These are phyloP conservation scores for Domatiomyces catenatus DNA, from an alignment of 2,329 filamentous ascomycete species.

Conservation along the genomic window DNA sequence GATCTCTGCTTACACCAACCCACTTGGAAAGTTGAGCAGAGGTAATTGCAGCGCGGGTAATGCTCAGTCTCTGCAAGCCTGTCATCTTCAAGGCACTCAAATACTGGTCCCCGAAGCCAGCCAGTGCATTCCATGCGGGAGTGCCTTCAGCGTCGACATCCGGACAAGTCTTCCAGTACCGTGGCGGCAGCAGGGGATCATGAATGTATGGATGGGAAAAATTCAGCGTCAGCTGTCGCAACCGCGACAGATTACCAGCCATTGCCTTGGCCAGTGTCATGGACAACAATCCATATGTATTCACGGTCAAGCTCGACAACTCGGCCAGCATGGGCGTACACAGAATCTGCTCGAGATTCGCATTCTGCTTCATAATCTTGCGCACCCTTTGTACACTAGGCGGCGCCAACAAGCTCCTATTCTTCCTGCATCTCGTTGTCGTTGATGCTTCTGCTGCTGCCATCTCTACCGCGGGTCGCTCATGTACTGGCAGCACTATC, in stretches of 20 bases:
- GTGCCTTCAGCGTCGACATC: conserved; percentile 12
- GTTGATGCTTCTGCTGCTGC: no score
- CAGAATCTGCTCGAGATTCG: conserved; percentile 6
- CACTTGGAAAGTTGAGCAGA: conserved; percentile 22
- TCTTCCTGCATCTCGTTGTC: background rate
- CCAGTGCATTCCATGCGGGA: conserved; percentile 21
- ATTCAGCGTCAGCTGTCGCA: conserved; percentile 22
- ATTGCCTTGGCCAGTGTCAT: conserved; percentile 21
- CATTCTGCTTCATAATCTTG: conserved; percentile 10
- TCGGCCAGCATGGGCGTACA: conserved; percentile 2
- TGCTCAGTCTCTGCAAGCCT: conserved; percentile 19
- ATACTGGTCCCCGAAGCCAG: conserved; percentile 18
- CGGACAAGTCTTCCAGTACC: conserved; percentile 20
- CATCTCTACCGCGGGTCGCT: background rate
- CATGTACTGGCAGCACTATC: background rate
- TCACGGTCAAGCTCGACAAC: conserved; percentile 9
- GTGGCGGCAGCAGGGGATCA: conserved; percentile 19
- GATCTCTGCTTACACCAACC: conserved; percentile 19
- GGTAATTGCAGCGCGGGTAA: conserved; percentile 24
- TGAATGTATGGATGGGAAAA: conserved; percentile 24
- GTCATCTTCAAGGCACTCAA: conserved; percentile 13
- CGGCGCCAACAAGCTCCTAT: background rate
- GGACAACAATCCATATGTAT: conserved; percentile 19
- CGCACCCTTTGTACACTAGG: background rate
- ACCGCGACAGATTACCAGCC: conserved; percentile 18